These are phyloP conservation scores for Claviceps lovelessii DNA, from an alignment of 2,329 filamentous ascomycete genomes.

Conservation along the genomic window DNA sequence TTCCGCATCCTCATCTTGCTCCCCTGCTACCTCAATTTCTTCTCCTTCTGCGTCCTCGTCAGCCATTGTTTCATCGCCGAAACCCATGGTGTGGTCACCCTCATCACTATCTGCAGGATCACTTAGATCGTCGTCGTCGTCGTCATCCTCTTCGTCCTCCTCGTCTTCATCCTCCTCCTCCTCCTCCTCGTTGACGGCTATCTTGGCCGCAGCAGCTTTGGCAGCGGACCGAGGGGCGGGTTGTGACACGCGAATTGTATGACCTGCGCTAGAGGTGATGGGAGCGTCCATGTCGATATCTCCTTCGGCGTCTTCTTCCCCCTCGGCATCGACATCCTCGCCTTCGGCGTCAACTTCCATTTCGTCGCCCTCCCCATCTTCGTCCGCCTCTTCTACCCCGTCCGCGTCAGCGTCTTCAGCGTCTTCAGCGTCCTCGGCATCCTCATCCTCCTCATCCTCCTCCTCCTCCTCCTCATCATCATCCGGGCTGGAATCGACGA, in stretches of 20 bases:
- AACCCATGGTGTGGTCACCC: slow-evolving; percentile 22
- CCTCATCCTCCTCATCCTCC: slow-evolving; percentile 29
- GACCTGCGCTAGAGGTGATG: slow-evolving; percentile 14
- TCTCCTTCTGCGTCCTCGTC: slow-evolving; percentile 35
- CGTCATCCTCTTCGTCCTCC: slow-evolving; percentile 32
- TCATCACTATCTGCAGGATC: slow-evolving; percentile 37
- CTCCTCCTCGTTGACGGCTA: slow-evolving; percentile 25
- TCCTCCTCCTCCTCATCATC: slow-evolving; percentile 28
- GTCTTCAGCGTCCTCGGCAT: slow-evolving; percentile 25
- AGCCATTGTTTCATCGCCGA: slow-evolving; percentile 31
- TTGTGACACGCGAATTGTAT: slow-evolving; percentile 35
- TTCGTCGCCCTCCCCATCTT: slow-evolving; percentile 26
- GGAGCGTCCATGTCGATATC: slow-evolving; percentile 32
- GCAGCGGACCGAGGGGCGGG: slow-evolving; percentile 22
- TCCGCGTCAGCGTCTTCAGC: slow-evolving; percentile 20
- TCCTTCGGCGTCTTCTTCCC: slow-evolving; percentile 18
- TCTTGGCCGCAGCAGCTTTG: slow-evolving; percentile 19
- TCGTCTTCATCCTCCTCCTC: slow-evolving; percentile 38
- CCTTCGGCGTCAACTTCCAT: slow-evolving; percentile 25
- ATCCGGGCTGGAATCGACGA: slow-evolving; percentile 40
- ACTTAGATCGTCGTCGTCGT: slow-evolving; percentile 42
- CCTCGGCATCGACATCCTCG: slow-evolving; percentile 26
- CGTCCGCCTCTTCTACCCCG: slow-evolving; percentile 27
- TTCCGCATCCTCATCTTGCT: slow-evolving; percentile 32
- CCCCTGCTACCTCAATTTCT: slow-evolving; percentile 27